Evolutionary conservation across 441 rosid genomes (phyloP).

Genomic region (Eruca vesicaria): DNA sequence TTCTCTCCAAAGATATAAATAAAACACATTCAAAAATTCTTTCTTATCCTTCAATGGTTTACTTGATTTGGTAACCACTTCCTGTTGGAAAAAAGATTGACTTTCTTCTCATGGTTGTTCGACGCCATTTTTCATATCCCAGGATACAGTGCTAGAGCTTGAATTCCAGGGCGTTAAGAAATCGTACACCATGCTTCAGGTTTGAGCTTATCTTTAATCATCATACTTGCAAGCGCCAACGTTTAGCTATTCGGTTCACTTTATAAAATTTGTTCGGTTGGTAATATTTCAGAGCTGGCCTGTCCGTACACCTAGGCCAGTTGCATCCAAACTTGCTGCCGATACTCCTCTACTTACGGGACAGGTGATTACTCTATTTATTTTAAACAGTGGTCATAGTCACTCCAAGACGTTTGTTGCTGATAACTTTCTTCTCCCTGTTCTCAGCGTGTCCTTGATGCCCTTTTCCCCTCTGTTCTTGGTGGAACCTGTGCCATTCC

Average conservation of each 20-base stretch:
- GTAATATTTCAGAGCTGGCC: constrained; percentile 81
- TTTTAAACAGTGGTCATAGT: neutral
- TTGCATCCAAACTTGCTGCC: constrained; percentile 98
- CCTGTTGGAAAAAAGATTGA: neutral
- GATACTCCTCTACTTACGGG: constrained; percentile 99
- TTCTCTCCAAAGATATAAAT: neutral
- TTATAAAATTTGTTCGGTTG: constrained; percentile 23
- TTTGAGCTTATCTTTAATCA: constrained; percentile 25
- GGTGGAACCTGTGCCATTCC: constrained; percentile 99
- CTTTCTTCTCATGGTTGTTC: constrained; percentile 9
- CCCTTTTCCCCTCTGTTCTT: constrained; percentile 99
- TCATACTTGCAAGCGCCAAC: neutral
- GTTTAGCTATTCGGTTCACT: constrained; percentile 10
- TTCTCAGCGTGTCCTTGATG: constrained; percentile 97
- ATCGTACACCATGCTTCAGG: constrained; percentile 98
- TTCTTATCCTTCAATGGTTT: neutral
- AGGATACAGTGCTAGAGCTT: constrained; percentile 97
- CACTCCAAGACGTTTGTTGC: neutral
- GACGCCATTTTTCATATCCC: constrained; percentile 16
- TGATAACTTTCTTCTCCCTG: constrained; percentile 30
- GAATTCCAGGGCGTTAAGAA: constrained; percentile 98
- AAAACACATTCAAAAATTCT: neutral
- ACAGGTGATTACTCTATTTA: constrained; percentile 53
- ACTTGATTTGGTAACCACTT: constrained; percentile 3
- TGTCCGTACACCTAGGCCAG: constrained; percentile 99